Evolutionary conservation across 192 early-diverging fungal species (phyloP), one percentile per base, ranked within the genome.

Genomic region (Coemansia aciculifera): DNA sequence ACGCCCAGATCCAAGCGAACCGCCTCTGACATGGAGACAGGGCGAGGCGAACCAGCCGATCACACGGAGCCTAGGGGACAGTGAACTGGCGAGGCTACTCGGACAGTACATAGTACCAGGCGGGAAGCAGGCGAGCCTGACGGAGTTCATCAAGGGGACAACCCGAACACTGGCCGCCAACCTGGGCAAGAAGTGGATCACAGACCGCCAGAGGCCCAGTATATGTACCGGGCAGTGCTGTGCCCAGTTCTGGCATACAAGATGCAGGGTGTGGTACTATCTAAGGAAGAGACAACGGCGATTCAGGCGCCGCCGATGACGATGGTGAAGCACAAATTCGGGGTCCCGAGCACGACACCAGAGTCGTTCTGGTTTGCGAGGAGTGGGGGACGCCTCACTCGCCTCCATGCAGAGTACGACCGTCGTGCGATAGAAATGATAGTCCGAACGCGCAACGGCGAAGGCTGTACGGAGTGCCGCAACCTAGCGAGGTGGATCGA

Each of bases 301-400:
- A 63, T 63, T 0, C 37, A 38, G 42, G 62, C 42, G 4, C 62
- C 43, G 3, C 3, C 48, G 43, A 27, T 63, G 3, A 4, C 1
- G 27, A 44, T 46, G 21, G 42, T 63, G 10, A 63, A 63, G 62
- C 62, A 63, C 29, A 46, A 42, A 27, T 63, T 63, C 23, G 27
- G 62, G 1, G 42, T 46, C 2, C 62, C 62, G 13, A 31, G 27
- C 4, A 51, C 31, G 11, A 19, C 12, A 15, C 63, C 63, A 0
- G 43, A 23, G 10, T 42, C 63, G 3, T 64, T 64, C 63, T 64
- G 38, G 39, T 44, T 44, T 19, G 11, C 63, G 0, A 1, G 63
- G 43, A 34, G 3, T 32, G 63, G 63, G 3, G 63, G 63, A 0
- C 1, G 46, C 2, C 24, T 64, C 29, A 11, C 32, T 2, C 31